Base-by-base conservation (phyloP, 495 filamentous ascomycete genomes). In the Podospora fimiseda region DNA sequence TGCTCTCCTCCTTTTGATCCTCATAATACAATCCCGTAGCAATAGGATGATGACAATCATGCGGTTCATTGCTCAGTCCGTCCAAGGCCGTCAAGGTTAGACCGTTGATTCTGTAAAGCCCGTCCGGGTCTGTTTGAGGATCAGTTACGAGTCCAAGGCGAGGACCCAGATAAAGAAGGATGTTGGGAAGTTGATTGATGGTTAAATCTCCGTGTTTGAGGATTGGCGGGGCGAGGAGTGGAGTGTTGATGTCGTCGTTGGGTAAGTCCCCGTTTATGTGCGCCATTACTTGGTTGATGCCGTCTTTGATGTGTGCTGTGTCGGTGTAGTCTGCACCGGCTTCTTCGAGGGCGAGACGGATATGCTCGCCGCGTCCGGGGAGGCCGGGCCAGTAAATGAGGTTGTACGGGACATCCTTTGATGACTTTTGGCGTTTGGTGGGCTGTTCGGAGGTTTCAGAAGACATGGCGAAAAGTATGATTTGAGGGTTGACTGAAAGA, bases 11-110 rank as follows among this genome's bases (percentile, higher is more conserved):
- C 58, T 82, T 85, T 67, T 88, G 84, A 23, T 87, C 81, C 52
- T 87, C 83, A 55, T 86, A 88, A 53, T 83, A 86, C 22, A 75
- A 56, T 3, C 57, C 56, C 0, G 61, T 53, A 0, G 77, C 71
- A 14, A 87, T 71, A 0, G 85, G 85, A 55, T 88, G 85, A 53
- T 88, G 85, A 40, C 72, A 75, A 54, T 87, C 81, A 56, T 88
- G 85, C 14, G 74, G 71, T 61, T 88, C 85, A 53, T 86, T 80
- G 53, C 72, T 74, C 51, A 86, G 52, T 0, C 76, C 72, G 53
- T 88, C 85, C 52, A 87, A 63, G n/a, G 82, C 82, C 43, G 85
- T 87, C 19, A 86, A 61, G n/a, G 73, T 74, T 6, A 86, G 67
- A 46, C 65, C 67, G 41, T 83, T 76, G 36, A 87, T 66, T 27